Evolutionary conservation across 163 green algal species (phyloP), one percentile per base, ranked within the genome.

Genomic region (Scenedesmus sp.): DNA sequence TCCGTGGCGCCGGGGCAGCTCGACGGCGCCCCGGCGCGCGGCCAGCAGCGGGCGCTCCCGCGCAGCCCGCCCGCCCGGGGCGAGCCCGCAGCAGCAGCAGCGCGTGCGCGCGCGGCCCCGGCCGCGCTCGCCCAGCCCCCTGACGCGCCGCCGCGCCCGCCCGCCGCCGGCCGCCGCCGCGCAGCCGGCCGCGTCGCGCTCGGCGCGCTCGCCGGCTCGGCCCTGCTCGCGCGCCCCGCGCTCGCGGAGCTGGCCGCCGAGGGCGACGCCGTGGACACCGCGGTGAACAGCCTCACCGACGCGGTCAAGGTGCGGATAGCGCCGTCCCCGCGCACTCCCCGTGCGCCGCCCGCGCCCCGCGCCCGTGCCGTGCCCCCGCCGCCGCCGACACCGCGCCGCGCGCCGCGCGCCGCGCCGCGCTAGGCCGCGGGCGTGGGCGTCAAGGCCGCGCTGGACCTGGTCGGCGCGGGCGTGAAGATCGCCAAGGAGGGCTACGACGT

Each of bases 341-440:
- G n/a, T n/a, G n/a, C n/a, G n/a, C n/a, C n/a, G n/a, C n/a, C n/a
- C n/a, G n/a, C n/a, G n/a, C n/a, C n/a, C n/a, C n/a, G n/a, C n/a
- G n/a, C n/a, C n/a, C n/a, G n/a, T n/a, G n/a, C n/a, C 13, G 22
- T 63, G 20, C 29, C 13, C 51, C 22, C 11, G 18, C 13, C 45
- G 22, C 51, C 34, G 4, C 28, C 20, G 9, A 45, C 24, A 31
- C n/a, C n/a, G n/a, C n/a, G n/a, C 66, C 56, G 39, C 4, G n/a
- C 24, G 24, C 17, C 2, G 33, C 76, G 3, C 10, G 58, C 33
- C 57, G n/a, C n/a, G n/a, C n/a, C n/a, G n/a, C n/a, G n/a, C 36
- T 84, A 93, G 88, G 86, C 84, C 15, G 80, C 85, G 9, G 91
- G 90, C 9, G 80, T 88, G 50, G 70, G 78, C 9, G 88, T 91